Percentiles rank a stretch among this genome's conserved stretches.
These are phyloP conservation scores for Phytophthora chlamydospora DNA, from an alignment of 352 stramenopile species.

Conservation along the genomic window DNA sequence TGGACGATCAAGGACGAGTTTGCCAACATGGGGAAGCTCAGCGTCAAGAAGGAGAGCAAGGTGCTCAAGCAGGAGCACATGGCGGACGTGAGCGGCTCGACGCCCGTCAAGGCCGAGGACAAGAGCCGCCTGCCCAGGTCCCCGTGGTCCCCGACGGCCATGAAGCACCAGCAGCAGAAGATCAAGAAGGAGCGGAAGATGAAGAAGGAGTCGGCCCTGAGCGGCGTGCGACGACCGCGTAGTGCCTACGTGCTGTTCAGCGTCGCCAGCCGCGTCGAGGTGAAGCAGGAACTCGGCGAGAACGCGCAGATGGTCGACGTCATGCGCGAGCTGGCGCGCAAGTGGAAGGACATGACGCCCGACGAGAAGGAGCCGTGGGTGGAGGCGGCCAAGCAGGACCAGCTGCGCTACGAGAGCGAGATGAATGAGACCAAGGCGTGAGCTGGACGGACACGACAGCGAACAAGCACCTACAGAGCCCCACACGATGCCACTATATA, in stretches of 20 bases:
- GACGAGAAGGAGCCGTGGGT: conserved; percentile 62
- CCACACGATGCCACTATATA: conserved; percentile 28
- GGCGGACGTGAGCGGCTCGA: conserved; percentile 37
- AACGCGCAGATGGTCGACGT: conserved; percentile 64
- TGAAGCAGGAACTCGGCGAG: conserved; percentile 46
- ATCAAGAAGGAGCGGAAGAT: conserved; percentile 52
- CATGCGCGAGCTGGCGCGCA: conserved; percentile 57
- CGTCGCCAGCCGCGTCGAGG: conserved; percentile 61
- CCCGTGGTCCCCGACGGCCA: conserved; percentile 69
- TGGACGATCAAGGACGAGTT: conserved; percentile 65
- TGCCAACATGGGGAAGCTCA: conserved; percentile 31
- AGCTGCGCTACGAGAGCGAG: conserved; percentile 68
- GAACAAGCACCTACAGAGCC: conserved; percentile 26
- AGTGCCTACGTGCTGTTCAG: conserved; percentile 79
- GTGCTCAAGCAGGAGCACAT: conserved; percentile 52
- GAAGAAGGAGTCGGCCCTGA: conserved; percentile 45
- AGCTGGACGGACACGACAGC: conserved; percentile 4
- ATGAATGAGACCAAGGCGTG: conserved; percentile 71
- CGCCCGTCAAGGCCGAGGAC: conserved; percentile 37
- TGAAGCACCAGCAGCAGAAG: conserved; percentile 64
- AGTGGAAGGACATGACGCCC: conserved; percentile 66
- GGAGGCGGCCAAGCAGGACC: conserved; percentile 63
- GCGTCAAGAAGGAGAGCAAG: conserved; percentile 51
- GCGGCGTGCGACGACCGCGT: conserved; percentile 50
- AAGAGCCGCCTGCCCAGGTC: conserved; percentile 55